Evolutionary conservation across 257 asterid species (phyloP), one percentile per base, ranked within the genome.

Genomic region (Nicotiana noctiflora): DNA sequence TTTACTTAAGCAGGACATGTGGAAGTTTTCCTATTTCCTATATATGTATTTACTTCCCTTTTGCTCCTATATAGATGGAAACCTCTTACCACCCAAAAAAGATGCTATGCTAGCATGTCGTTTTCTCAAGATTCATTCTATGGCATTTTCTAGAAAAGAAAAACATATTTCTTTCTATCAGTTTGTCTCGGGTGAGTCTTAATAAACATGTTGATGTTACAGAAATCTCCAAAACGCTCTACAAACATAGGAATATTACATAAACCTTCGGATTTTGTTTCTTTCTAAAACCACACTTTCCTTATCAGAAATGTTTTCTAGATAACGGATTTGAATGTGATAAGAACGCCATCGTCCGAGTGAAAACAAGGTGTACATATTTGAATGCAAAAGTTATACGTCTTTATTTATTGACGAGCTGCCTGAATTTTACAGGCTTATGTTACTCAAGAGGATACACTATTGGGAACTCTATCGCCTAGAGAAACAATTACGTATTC

Each of bases 371-470:
- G 11, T 9, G 13, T 64, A 64, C 10, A 64, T 19, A 7, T 5
- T 64, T 19, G 15, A 9, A 12, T 12, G 29, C 37, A 64, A 15
- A 64, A 25, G 9, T 19, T 14, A 40, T 11, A 10, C 66, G 7
- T 3, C 10, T 29, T 6, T 75, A 32, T 18, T 3, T 55, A 56
- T 15, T 56, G 21, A 75, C 14, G 74, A 23, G 46, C 10, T 8
- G 53, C 65, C 70, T 80, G 40, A 53, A 72, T 76, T 14, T 76
- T 83, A 23, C 90, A 95, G 99, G 99, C 99, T 12, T 95, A 95
- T 53, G 99, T 95, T 8, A 95, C 98, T 6, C 99, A 95, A 90
- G 97, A 95, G 81, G 99, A 95, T 79, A 92, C 93, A 53, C 51
- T 93, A 63, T 51, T 95, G 88, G 98, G 97, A 40, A 95, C 99